Conservation (phyloP, 192 early-diverging fungal species). For the Umbelopsis sp. region DNA sequence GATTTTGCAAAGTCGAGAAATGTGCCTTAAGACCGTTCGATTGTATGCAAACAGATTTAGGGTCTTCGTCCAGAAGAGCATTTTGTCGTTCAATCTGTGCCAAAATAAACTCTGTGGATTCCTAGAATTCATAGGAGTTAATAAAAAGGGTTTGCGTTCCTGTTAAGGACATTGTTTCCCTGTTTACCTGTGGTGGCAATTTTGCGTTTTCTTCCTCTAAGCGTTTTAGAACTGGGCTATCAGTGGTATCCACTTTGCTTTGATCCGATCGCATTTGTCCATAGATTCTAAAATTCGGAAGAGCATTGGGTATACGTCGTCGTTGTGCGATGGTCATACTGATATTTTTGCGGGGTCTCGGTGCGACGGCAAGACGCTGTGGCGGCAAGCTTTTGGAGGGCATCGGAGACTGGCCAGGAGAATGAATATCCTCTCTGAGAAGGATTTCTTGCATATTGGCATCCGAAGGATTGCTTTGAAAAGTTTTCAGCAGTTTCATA, state of each 20-base stretch:
- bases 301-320: conserved; percentile 16
- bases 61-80: conserved; percentile 54
- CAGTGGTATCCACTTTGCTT: not conserved
- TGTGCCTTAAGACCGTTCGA: conserved; percentile 60
- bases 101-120: conserved; percentile 57
- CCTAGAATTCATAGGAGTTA: conserved; percentile 29
- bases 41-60: conserved; percentile 58
- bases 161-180: not conserved
- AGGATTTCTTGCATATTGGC: conserved; percentile 14
- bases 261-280: not conserved
- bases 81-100: conserved; percentile 62
- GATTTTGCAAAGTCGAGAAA: conserved; percentile 49
- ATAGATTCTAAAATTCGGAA: conserved; percentile 11
- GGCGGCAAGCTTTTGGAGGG: conserved; percentile 14
- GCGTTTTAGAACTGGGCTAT: conserved; percentile 19
- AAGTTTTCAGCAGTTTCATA: not conserved
- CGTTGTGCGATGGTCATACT: conserved; percentile 19
- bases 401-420: conserved; percentile 13
- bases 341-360: conserved; percentile 19
- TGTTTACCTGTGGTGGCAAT: conserved; percentile 53
- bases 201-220: conserved; percentile 60
- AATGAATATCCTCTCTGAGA: conserved; percentile 5
- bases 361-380: conserved; percentile 2
- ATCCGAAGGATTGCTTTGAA: not conserved
- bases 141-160: not conserved